These are phyloP conservation scores for Pleurotus sapidus DNA, from an alignment of 768 basidiomycete species.

Conservation along the genomic window DNA sequence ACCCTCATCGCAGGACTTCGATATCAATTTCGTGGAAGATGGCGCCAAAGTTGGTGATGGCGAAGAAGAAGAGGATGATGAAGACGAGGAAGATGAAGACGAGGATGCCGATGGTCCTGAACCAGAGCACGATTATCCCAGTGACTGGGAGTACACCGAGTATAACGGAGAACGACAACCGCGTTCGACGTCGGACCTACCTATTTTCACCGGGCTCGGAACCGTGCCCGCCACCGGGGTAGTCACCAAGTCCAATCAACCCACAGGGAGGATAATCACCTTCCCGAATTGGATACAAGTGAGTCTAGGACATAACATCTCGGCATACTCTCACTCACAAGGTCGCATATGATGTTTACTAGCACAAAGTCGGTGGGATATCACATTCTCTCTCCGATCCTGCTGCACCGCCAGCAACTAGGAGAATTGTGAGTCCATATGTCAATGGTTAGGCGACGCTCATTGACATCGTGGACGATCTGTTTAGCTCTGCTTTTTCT, in stretches of 20 bases:
- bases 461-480: not conserved
- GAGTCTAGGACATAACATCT: too few relatives aligned
- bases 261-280: conserved; percentile 4
- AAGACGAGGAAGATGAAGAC: not conserved
- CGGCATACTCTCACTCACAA: not conserved
- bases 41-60: not conserved
- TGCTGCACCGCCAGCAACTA: not conserved
- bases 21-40: not conserved
- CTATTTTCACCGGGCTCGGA: not conserved
- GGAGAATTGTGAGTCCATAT: not conserved
- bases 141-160: not conserved
- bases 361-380: not conserved
- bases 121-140: not conserved
- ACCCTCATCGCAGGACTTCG: not conserved
- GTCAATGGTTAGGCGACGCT: not conserved
- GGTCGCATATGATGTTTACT: not conserved
- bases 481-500: not conserved
- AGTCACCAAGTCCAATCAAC: not conserved
- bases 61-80: not conserved
- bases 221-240: not conserved
- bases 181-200: not conserved
- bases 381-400: not conserved
- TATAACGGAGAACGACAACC: not conserved
- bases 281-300: conserved; percentile 10
- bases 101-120: not conserved